phyloP scores from a whole-genome alignment of 2,329 filamentous ascomycete species.

The Cercospora zeina region DNA sequence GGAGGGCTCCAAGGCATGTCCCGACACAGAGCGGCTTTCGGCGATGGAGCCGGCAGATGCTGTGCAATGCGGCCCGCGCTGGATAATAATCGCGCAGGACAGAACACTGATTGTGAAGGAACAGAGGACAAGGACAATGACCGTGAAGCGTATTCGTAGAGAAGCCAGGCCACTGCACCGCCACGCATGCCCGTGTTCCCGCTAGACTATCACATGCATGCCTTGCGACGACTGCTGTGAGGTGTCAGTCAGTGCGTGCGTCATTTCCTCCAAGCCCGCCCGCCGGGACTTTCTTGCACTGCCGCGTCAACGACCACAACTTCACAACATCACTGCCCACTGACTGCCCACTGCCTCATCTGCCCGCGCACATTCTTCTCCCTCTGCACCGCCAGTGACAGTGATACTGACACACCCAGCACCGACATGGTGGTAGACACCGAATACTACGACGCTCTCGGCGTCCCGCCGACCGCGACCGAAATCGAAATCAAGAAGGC shows the following conservation, averaged over 20 bases:
- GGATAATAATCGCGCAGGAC: background rate
- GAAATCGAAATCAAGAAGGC: constrained; percentile 98
- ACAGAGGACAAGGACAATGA: no score
- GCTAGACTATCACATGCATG: background rate
- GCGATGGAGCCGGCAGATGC: background rate
- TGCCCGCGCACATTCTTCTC: constrained; percentile 3
- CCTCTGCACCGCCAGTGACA: background rate
- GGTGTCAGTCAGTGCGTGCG: background rate
- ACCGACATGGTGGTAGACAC: constrained; percentile 85
- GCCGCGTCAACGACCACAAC: background rate
- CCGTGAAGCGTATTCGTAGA: background rate
- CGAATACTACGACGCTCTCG: constrained; percentile 87
- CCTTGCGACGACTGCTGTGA: background rate
- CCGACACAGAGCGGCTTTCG: constrained; percentile 1
- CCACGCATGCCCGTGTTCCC: background rate
- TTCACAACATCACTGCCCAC: background rate
- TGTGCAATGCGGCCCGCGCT: background rate
- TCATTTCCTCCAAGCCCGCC: background rate
- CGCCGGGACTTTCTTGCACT: constrained; percentile 4
- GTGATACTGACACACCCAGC: background rate
- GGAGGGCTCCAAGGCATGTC: background rate
- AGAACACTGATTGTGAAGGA: no score
- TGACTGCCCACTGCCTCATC: no score
- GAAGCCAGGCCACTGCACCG: background rate
- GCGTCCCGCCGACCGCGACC: constrained; percentile 73